These are phyloP conservation scores for Leccinum boreale DNA, from an alignment of 768 basidiomycete species.

Conservation along the genomic window DNA sequence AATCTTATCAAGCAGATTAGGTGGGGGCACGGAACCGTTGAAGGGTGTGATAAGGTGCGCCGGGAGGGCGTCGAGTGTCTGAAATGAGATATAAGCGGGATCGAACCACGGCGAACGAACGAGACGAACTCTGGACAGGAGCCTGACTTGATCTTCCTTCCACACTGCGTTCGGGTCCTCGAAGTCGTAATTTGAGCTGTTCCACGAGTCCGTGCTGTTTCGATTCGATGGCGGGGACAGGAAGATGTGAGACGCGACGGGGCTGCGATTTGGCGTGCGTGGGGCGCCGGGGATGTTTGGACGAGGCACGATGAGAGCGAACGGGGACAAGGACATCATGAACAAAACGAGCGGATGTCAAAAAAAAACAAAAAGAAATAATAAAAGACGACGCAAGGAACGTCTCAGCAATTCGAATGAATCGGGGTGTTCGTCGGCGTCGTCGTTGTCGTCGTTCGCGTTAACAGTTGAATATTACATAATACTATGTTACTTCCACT, in stretches of 20 bases:
- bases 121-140: slow-evolving; percentile 60
- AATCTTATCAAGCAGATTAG: slow-evolving; percentile 84
- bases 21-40: slow-evolving; percentile 78
- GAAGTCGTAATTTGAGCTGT: slow-evolving; percentile 68
- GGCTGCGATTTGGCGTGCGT: slow-evolving; percentile 60
- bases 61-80: slow-evolving; percentile 81
- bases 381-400: slow-evolving; percentile 23
- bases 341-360: slow-evolving; percentile 49
- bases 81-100: slow-evolving; percentile 4
- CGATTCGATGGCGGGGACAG: slow-evolving; percentile 42
- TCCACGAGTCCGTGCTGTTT: slow-evolving; percentile 83
- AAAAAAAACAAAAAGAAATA: slow-evolving; percentile 8
- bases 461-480: slow-evolving; percentile 17
- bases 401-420: slow-evolving; percentile 11
- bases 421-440: slow-evolving; percentile 3
- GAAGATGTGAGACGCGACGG: slow-evolving; percentile 50
- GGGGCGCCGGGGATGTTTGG: slow-evolving; percentile 47
- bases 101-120: not conserved
- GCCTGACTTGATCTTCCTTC: slow-evolving; percentile 67
- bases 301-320: slow-evolving; percentile 62
- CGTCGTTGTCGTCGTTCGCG: slow-evolving; percentile 27
- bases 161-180: slow-evolving; percentile 66
- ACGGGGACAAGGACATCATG: slow-evolving; percentile 45
- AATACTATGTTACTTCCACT: slow-evolving; percentile 13
- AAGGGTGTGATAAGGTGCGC: slow-evolving; percentile 84